A percentile compares a stretch with the other conserved stretches of the same genome.
phyloP scores from a whole-genome alignment of 2,329 filamentous ascomycete species.

The Colletotrichum kahawae region DNA sequence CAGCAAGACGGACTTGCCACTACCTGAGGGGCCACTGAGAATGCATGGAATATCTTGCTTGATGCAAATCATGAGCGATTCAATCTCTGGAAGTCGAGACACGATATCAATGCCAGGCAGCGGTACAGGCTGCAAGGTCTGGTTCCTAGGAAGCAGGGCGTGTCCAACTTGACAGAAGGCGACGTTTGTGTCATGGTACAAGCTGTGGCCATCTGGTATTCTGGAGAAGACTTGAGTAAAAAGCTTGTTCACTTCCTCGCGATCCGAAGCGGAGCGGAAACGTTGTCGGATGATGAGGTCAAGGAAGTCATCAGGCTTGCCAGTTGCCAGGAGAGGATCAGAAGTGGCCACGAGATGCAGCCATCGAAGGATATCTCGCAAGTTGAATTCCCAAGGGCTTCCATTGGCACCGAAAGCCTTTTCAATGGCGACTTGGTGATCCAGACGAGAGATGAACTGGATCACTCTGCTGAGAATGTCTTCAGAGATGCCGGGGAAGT shows the following conservation, averaged over 20 bases:
- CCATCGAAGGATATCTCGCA: slow-evolving; percentile 91
- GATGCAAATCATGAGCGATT: slow-evolving; percentile 86
- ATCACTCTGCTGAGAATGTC: slow-evolving; percentile 72
- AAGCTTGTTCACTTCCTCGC: slow-evolving; percentile 66
- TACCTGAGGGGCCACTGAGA: slow-evolving; percentile 82
- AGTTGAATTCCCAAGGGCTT: slow-evolving; percentile 94
- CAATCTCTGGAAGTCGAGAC: slow-evolving; percentile 72
- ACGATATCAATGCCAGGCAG: slow-evolving; percentile 57
- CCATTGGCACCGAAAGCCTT: slow-evolving; percentile 65
- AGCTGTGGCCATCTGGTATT: slow-evolving; percentile 61
- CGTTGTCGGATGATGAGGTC: slow-evolving; percentile 85
- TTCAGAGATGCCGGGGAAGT: slow-evolving; percentile 69
- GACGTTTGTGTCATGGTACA: slow-evolving; percentile 73
- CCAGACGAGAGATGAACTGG: slow-evolving; percentile 79
- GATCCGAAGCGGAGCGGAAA: slow-evolving; percentile 77
- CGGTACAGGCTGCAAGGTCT: slow-evolving; percentile 53
- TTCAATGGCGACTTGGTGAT: slow-evolving; percentile 69
- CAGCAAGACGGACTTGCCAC: slow-evolving; percentile 84
- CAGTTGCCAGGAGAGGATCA: slow-evolving; percentile 65
- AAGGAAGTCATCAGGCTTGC: slow-evolving; percentile 74
- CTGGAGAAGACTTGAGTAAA: slow-evolving; percentile 69
- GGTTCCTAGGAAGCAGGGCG: slow-evolving; percentile 69
- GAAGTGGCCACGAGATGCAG: slow-evolving; percentile 71
- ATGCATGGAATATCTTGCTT: slow-evolving; percentile 89
- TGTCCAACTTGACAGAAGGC: slow-evolving; percentile 79